Conservation (phyloP, 1,284 basidiomycete species). For the Schizophyllum commune region DNA sequence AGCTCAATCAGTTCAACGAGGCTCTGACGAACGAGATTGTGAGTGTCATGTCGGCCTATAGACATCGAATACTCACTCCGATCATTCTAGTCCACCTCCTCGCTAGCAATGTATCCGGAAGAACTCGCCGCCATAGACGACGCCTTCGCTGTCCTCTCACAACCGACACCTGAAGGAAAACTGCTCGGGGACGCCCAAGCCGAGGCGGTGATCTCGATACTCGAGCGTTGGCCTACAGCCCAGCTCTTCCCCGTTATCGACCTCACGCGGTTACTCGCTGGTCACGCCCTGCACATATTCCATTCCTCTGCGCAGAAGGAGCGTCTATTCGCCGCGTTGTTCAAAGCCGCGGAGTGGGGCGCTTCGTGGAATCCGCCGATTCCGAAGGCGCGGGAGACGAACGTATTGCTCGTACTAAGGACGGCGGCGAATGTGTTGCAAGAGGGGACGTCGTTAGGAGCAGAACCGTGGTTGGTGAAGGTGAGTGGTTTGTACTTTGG, state of each 20-base stretch:
- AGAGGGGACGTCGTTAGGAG: constrained; percentile 35
- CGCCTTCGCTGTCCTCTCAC: constrained; percentile 57
- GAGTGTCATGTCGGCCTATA: constrained; percentile 18
- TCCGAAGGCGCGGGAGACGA: constrained; percentile 74
- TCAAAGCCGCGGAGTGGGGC: constrained; percentile 66
- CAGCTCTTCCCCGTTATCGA: constrained; percentile 91
- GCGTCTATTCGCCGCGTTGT: constrained; percentile 53
- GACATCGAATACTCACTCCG: constrained; percentile 1
- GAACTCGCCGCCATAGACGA: constrained; percentile 62
- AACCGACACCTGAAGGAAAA: constrained; percentile 32
- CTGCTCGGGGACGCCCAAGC: constrained; percentile 44
- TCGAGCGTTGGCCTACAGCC: constrained; percentile 75
- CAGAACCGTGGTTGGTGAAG: constrained; percentile 43
- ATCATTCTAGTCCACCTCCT: constrained; percentile 48
- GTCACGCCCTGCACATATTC: constrained; percentile 50
- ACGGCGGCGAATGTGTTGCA: constrained; percentile 78
- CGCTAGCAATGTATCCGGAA: constrained; percentile 60
- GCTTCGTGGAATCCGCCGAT: constrained; percentile 44
- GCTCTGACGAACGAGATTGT: constrained; percentile 63
- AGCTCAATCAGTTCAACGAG: constrained; percentile 78
- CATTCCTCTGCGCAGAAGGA: constrained; percentile 37
- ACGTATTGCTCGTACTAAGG: constrained; percentile 78
- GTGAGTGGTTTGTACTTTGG: constrained; percentile 26
- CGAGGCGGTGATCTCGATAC: constrained; percentile 54
- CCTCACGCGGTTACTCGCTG: constrained; percentile 72